phyloP scores from a whole-genome alignment of 208 protist genomes.

The Paratrypanosoma confusum region DNA sequence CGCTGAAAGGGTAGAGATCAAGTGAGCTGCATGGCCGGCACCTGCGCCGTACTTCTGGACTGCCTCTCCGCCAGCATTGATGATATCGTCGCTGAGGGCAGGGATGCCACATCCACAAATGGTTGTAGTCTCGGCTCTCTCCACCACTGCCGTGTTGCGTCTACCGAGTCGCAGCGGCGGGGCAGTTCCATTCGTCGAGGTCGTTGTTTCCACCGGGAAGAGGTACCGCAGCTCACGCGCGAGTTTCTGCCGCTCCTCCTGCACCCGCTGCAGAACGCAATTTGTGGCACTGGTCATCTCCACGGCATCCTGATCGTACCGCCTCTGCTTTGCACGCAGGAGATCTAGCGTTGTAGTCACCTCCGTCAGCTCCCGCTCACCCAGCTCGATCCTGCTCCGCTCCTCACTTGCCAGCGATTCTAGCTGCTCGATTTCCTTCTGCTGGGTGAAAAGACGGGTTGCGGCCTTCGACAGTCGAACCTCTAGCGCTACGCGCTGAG shows the following conservation, averaged over 20 bases:
- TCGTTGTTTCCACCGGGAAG: constrained; percentile 21
- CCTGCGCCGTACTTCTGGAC: constrained; percentile 38
- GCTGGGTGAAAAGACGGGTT: constrained; percentile 18
- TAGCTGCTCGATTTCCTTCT: constrained; percentile 21
- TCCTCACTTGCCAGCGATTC: constrained; percentile 16
- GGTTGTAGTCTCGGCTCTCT: neutral
- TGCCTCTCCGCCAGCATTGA: constrained; percentile 7
- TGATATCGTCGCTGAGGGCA: neutral
- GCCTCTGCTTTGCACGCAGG: constrained; percentile 24
- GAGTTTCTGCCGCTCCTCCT: constrained; percentile 8
- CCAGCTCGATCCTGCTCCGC: constrained; percentile 8
- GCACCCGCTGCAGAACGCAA: neutral
- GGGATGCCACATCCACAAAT: neutral
- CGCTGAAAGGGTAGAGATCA: constrained; percentile 31
- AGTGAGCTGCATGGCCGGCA: constrained; percentile 38
- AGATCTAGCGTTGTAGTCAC: too few relatives aligned
- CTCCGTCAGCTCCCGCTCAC: constrained; percentile 20
- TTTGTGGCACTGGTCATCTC: neutral
- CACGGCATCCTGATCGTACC: neutral
- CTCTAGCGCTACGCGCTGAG: constrained; percentile 20
- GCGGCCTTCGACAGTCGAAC: constrained; percentile 18
- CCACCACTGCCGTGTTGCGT: neutral
- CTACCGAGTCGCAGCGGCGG: constrained; percentile 1
- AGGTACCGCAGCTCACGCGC: constrained; percentile 16
- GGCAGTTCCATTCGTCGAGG: constrained; percentile 7